phyloP scores from a whole-genome alignment of 129 eudicot genomes.

The Sambucus nigra region DNA sequence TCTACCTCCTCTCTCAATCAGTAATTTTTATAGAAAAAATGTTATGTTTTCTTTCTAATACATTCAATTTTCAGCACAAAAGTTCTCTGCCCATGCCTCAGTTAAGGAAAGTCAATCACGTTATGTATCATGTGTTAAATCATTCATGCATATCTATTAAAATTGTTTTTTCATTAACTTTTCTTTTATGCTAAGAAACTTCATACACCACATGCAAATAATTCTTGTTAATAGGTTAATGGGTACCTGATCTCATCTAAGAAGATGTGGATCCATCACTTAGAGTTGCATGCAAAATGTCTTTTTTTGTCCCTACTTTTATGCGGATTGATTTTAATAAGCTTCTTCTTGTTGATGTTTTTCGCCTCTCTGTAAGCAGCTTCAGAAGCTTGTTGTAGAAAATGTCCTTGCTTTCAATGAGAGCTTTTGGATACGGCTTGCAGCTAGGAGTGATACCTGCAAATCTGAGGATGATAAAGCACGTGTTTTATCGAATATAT shows the following conservation, averaged over 20 bases:
- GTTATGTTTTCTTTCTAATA: too few relatives aligned
- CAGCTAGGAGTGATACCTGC: conserved; percentile 95
- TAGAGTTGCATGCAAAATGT: background rate
- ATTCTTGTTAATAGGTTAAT: background rate
- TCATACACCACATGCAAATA: background rate
- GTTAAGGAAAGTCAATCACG: too few relatives aligned
- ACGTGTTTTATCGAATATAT: too few relatives aligned
- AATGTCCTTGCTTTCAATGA: conserved; percentile 88
- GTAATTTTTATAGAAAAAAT: too few relatives aligned
- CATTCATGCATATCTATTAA: conserved; percentile 3
- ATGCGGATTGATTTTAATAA: background rate
- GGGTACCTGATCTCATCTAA: background rate
- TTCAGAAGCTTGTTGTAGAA: conserved; percentile 78
- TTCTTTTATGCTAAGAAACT: background rate
- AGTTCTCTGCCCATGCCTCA: too few relatives aligned
- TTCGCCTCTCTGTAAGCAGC: conserved; percentile 29
- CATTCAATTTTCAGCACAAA: too few relatives aligned
- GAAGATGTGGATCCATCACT: background rate
- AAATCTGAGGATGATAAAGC: conserved; percentile 88
- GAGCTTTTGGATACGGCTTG: conserved; percentile 90
- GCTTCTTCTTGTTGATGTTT: background rate
- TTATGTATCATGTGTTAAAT: too few relatives aligned
- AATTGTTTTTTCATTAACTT: too few relatives aligned
- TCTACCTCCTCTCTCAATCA: too few relatives aligned
- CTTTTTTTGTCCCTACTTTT: background rate